phyloP scores from a whole-genome alignment of 2,329 filamentous ascomycete genomes.

The Cryphonectria nitschkei region DNA sequence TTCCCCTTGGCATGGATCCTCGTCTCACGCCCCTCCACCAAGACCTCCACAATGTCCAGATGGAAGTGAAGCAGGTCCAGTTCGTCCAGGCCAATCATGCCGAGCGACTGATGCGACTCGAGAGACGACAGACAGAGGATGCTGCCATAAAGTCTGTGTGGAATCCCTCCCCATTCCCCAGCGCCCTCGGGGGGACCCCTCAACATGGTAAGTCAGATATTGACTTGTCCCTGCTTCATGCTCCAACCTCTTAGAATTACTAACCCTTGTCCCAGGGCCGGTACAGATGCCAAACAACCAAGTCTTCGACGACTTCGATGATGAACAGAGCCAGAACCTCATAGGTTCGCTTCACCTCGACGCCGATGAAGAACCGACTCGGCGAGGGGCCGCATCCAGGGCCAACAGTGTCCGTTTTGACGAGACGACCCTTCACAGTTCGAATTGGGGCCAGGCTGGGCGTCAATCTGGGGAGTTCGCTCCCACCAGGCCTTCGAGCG shows the following conservation, averaged over 20 bases:
- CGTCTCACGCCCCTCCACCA: conserved; percentile 63
- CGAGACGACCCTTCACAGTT: conserved; percentile 89
- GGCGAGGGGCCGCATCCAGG: conserved; percentile 83
- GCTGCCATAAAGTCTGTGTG: conserved; percentile 81
- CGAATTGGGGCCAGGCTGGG: conserved; percentile 78
- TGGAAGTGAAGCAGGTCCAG: conserved; percentile 72
- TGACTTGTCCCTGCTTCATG: neutral
- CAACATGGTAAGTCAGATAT: conserved; percentile 73
- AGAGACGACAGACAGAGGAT: conserved; percentile 70
- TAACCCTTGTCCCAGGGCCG: conserved; percentile 60
- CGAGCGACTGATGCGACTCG: conserved; percentile 63
- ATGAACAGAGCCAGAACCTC: conserved; percentile 76
- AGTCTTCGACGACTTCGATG: conserved; percentile 85
- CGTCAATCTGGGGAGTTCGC: conserved; percentile 84
- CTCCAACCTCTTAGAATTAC: conserved; percentile 4
- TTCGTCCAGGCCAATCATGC: conserved; percentile 64
- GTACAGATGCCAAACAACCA: conserved; percentile 79
- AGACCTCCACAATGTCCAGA: conserved; percentile 70
- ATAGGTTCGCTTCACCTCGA: conserved; percentile 84
- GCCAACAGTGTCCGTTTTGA: conserved; percentile 98
- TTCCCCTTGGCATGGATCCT: conserved; percentile 61
- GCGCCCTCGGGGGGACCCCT: conserved; percentile 77
- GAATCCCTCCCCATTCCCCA: conserved; percentile 86
- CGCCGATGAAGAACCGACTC: conserved; percentile 81
- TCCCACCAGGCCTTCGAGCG: conserved; percentile 76